A percentile compares a stretch with the other conserved stretches of the same genome.
Evolutionary conservation across 805 yeast genomes (phyloP).

Genomic region (Saccharomycopsis selenospora): DNA sequence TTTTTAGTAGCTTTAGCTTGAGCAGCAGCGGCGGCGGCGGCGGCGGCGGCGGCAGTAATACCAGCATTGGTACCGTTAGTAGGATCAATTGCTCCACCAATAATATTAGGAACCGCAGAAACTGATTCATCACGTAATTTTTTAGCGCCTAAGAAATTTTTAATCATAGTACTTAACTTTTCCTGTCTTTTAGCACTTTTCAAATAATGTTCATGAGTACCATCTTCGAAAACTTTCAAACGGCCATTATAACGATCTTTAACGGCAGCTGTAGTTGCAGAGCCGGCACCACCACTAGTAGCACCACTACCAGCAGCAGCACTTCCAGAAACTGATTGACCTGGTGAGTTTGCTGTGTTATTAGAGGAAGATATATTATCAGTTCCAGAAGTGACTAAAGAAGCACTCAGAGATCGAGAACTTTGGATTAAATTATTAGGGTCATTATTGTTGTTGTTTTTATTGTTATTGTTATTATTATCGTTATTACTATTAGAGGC

Average conservation of each 20-base stretch:
- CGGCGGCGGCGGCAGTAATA: not conserved
- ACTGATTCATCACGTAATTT: conserved; percentile 64
- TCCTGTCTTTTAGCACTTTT: conserved; percentile 73
- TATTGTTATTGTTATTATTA: no score
- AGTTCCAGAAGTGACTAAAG: not conserved
- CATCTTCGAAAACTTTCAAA: conserved; percentile 54
- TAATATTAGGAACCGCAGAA: conserved; percentile 63
- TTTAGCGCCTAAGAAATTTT: conserved; percentile 68
- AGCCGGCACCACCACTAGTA: conserved; percentile 5
- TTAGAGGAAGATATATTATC: no score
- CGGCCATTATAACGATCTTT: conserved; percentile 27
- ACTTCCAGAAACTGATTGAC: conserved; percentile 6
- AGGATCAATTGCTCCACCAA: conserved; percentile 29
- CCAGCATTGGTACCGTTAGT: not conserved
- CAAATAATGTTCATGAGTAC: conserved; percentile 74
- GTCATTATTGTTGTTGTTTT: not conserved
- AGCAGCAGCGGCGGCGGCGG: not conserved
- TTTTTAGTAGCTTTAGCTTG: conserved; percentile 3
- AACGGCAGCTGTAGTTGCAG: conserved; percentile 8
- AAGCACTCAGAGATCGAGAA: not conserved
- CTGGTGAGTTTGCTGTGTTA: not conserved
- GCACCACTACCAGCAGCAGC: conserved; percentile 3
- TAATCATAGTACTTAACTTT: conserved; percentile 65
- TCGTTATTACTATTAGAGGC: no score
- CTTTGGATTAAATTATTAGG: not conserved